phyloP scores from a whole-genome alignment of 2,329 filamentous ascomycete species.

The Sporothrix pallida region DNA sequence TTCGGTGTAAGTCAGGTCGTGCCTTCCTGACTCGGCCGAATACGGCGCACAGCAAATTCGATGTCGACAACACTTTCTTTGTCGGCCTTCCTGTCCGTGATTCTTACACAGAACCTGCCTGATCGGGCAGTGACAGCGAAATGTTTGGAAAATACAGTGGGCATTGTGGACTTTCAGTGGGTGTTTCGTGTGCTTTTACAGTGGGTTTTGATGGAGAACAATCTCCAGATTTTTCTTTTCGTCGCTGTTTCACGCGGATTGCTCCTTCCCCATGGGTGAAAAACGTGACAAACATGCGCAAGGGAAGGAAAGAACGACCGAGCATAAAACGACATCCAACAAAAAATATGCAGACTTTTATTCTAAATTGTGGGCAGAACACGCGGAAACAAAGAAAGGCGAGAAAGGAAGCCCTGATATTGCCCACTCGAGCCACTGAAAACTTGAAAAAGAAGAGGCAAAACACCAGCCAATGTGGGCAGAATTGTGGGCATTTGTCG shows the following conservation, averaged over 20 bases:
- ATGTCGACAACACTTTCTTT: neutral
- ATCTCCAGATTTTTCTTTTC: neutral
- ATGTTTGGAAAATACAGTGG: neutral
- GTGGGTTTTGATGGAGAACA: neutral
- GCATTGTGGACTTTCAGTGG: neutral
- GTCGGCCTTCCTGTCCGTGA: neutral
- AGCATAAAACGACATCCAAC: neutral
- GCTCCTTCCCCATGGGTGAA: slow-evolving; percentile 10
- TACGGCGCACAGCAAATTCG: neutral
- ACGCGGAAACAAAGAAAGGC: neutral
- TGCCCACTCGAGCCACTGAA: neutral
- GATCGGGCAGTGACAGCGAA: neutral
- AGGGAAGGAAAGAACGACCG: neutral
- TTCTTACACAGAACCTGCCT: neutral
- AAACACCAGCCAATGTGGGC: neutral
- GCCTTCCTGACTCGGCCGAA: neutral
- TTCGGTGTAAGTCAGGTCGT: no score
- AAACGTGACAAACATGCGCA: neutral
- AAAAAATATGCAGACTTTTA: neutral
- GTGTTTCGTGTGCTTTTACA: neutral
- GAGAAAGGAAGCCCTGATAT: no score
- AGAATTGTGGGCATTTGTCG: neutral
- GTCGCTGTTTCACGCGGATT: neutral
- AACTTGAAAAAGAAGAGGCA: neutral
- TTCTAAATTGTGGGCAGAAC: neutral